These are phyloP conservation scores for Neonectria faginata DNA, from an alignment of 2,329 filamentous ascomycete species.

Conservation along the genomic window DNA sequence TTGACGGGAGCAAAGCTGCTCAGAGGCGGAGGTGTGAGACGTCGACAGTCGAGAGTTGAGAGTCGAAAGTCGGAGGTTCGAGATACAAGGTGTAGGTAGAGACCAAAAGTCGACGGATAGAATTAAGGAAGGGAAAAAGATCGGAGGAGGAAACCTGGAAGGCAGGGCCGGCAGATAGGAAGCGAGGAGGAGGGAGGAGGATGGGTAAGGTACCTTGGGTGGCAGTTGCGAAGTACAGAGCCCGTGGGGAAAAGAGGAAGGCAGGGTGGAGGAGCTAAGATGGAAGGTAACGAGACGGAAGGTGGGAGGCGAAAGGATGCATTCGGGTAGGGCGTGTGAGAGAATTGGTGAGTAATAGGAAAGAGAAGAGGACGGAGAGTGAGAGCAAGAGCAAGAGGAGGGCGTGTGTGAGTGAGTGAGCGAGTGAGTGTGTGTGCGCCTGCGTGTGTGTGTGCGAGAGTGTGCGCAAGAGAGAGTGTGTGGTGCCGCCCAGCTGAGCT, in stretches of 20 bases:
- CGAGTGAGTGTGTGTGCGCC: conserved; percentile 11
- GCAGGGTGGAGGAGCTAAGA: conserved; percentile 37
- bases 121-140: conserved; percentile 21
- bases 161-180: conserved; percentile 33
- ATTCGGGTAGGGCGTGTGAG: conserved; percentile 44
- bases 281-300: conserved; percentile 37
- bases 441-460: conserved; percentile 14
- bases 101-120: conserved; percentile 24
- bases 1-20: conserved; percentile 30
- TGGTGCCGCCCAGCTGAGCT: conserved; percentile 30
- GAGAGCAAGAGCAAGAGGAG: conserved; percentile 17
- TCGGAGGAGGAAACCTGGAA: conserved; percentile 17
- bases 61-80: conserved; percentile 14
- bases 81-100: conserved; percentile 13
- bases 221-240: conserved; percentile 9
- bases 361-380: conserved; percentile 17
- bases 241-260: conserved; percentile 35
- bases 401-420: conserved; percentile 10
- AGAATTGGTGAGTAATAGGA: conserved; percentile 38
- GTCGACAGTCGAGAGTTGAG: conserved; percentile 20
- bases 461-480: conserved; percentile 12
- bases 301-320: conserved; percentile 45
- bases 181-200: conserved; percentile 30
- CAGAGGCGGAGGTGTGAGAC: conserved; percentile 23
- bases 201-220: conserved; percentile 21